Evolutionary conservation across 179 eudicot species (phyloP), one percentile per base, ranked within the genome.

Genomic region (Silene vulgaris): DNA sequence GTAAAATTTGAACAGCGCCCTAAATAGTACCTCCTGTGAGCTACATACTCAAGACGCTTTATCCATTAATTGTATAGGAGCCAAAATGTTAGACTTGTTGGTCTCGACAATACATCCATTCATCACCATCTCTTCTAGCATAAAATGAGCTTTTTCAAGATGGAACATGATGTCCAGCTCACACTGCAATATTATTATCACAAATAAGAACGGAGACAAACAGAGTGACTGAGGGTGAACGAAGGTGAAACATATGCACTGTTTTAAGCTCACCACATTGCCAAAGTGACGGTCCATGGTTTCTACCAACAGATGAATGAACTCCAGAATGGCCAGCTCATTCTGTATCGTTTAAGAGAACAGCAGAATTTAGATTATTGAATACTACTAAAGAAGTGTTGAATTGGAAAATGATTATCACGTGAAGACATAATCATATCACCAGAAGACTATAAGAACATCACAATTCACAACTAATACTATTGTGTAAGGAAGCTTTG

Each of bases 91-190:
- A 16, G 97, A 29, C 87, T 95, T 92, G 90, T 94, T 92, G 67
- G 99, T 95, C 87, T 95, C 99, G 3, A 95, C 90, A 28, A 95
- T 78, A 71, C 99, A 95, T 68, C 99, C 99, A 81, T 95, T 95
- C 99, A 92, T 95, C 71, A 95, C 99, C 99, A 95, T 95, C 84
- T 95, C 99, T 79, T 95, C 99, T 85, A 95, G 85, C 99, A 95
- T 95, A 84, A 92, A 95, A 82, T 95, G 97, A 3, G 99, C 96
- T 75, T 95, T 95, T 88, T 95, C 99, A 30, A 95, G 79, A 82
- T 95, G 99, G 81, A 95, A 95, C 98, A 94, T 94, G 71, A 94
- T 94, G 81, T 94, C 98, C 65, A 95, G 91, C 83, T 95, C 99
- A 75, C 99, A 95, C 99, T 95, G 88, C 82, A 77, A 81, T 54